A percentile compares a stretch with the other conserved stretches of the same genome.
Conservation (phyloP, 208 protist species). For the Kentomonas sorsogonicus region DNA sequence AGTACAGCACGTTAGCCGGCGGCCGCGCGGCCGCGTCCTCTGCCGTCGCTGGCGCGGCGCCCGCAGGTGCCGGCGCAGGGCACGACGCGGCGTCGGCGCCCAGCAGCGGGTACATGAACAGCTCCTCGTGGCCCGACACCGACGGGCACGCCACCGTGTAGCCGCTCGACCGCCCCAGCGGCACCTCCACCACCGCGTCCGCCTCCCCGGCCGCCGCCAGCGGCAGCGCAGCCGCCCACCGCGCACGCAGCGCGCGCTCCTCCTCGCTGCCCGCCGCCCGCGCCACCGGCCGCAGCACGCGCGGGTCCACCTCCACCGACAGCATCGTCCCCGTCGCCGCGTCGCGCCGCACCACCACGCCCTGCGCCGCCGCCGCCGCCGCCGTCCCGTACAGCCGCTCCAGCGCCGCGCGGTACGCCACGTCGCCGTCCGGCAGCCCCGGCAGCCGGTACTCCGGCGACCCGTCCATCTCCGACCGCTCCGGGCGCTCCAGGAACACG, state of each 20-base stretch:
- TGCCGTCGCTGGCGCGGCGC: background rate
- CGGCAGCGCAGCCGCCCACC: slow-evolving; percentile 10
- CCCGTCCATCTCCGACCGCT: slow-evolving; percentile 38
- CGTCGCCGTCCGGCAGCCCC: slow-evolving; percentile 16
- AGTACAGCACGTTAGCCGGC: slow-evolving; percentile 36
- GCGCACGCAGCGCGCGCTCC: slow-evolving; percentile 7
- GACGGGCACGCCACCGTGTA: slow-evolving; percentile 34
- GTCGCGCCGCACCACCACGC: no score
- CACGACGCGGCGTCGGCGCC: background rate
- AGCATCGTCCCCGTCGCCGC: no score
- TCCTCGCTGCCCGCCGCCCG: background rate
- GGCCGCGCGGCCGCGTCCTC: slow-evolving; percentile 16
- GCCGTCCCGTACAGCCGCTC: slow-evolving; percentile 27
- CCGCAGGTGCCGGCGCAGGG: background rate
- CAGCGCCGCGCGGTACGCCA: slow-evolving; percentile 29
- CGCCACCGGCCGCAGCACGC: slow-evolving; percentile 10
- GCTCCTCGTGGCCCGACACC: slow-evolving; percentile 31
- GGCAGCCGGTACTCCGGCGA: slow-evolving; percentile 10
- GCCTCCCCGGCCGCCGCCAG: slow-evolving; percentile 20
- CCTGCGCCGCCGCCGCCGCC: slow-evolving; percentile 11
- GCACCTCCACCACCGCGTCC: slow-evolving; percentile 22
- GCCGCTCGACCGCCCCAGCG: slow-evolving; percentile 21
- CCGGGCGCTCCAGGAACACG: slow-evolving; percentile 40
- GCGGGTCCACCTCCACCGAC: slow-evolving; percentile 21
- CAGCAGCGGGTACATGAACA: slow-evolving; percentile 33